These are phyloP conservation scores for Russula sp. DNA, from an alignment of 768 basidiomycete genomes.

Conservation along the genomic window DNA sequence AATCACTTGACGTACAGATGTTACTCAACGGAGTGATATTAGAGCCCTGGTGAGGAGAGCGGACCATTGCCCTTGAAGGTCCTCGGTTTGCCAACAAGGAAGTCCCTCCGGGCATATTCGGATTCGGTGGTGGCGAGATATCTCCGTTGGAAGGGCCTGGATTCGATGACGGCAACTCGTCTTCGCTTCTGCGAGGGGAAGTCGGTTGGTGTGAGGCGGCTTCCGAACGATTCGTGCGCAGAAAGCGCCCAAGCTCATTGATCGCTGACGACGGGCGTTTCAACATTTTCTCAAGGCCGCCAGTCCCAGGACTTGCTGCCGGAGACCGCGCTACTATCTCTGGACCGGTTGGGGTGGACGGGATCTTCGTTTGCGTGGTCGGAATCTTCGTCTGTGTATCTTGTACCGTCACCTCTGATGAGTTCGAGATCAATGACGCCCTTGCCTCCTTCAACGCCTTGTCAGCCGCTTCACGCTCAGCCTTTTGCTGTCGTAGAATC, in stretches of 20 bases:
- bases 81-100: constrained; percentile 6
- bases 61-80: constrained; percentile 6
- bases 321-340: neutral
- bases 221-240: constrained; percentile 4
- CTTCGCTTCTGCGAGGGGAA: neutral
- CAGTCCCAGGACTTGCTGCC: neutral
- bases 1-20: constrained; percentile 30
- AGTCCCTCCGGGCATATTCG: neutral
- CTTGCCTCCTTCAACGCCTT: constrained; percentile 35
- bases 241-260: constrained; percentile 8
- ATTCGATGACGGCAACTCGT: neutral
- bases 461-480: constrained; percentile 51
- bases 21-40: constrained; percentile 36
- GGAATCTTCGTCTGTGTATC: constrained; percentile 6
- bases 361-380: neutral
- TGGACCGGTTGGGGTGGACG: neutral
- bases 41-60: constrained; percentile 18
- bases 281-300: constrained; percentile 17
- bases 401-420: constrained; percentile 2
- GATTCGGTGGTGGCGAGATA: neutral
- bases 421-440: constrained; percentile 17
- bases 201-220: neutral
- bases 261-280: constrained; percentile 10
- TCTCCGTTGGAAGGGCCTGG: neutral
- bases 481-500: constrained; percentile 78